Conservation (phyloP, 2,329 filamentous ascomycete genomes). For the Colletotrichum camelliae region DNA sequence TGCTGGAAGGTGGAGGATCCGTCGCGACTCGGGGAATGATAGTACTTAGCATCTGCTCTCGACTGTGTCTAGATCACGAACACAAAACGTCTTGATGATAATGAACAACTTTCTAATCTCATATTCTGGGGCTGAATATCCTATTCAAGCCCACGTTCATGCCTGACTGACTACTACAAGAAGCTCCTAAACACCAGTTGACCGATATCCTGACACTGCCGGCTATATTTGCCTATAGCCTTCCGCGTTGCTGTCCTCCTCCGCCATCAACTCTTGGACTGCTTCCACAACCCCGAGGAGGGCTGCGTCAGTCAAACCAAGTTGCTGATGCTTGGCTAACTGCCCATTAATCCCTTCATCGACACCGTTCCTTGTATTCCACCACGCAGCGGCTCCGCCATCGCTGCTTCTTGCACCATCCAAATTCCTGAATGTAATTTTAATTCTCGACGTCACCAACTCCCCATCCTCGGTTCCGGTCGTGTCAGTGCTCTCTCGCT, state of each 20-base stretch:
- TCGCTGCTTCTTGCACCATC: constrained; percentile 5
- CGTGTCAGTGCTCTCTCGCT: not conserved
- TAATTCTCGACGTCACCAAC: not conserved
- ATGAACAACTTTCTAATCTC: not conserved
- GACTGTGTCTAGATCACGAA: not conserved
- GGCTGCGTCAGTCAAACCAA: constrained; percentile 14
- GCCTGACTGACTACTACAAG: not conserved
- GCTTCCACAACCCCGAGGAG: constrained; percentile 35
- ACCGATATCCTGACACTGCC: not conserved
- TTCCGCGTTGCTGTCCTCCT: constrained; percentile 19
- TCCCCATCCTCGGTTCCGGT: constrained; percentile 2
- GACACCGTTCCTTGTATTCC: not conserved
- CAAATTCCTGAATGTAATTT: not conserved
- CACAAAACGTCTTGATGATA: not conserved
- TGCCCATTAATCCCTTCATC: not conserved
- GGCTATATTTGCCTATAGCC: not conserved
- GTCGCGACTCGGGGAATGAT: not conserved
- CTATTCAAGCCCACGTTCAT: not conserved
- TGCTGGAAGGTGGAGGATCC: constrained; percentile 47
- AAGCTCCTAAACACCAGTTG: not conserved
- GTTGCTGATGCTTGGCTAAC: not conserved
- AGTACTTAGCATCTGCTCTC: not conserved
- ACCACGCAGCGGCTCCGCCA: constrained; percentile 20
- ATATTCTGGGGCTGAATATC: not conserved
- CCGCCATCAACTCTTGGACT: constrained; percentile 32